Evolutionary conservation across 305 asterid genomes (phyloP).

Genomic region (Fraxinus nigra): DNA sequence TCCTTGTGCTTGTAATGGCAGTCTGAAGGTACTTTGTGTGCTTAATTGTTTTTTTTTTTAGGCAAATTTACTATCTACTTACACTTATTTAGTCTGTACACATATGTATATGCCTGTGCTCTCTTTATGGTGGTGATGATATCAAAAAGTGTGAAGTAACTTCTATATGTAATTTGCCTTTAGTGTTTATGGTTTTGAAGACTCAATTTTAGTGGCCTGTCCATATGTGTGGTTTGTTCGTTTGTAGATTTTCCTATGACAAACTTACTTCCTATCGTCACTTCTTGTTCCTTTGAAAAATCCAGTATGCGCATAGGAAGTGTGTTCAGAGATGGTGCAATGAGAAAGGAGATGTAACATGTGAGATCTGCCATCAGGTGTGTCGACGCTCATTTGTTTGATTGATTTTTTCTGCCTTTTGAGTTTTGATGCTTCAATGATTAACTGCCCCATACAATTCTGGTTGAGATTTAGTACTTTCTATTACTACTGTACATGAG

Average conservation of each 20-base stretch:
- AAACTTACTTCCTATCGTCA: not conserved
- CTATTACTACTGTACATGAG: not conserved
- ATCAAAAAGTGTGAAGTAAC: not conserved
- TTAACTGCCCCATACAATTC: not conserved
- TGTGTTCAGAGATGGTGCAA: conserved; percentile 8
- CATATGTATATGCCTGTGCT: not conserved
- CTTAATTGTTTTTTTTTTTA: not conserved
- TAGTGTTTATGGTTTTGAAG: not conserved
- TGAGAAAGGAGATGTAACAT: conserved; percentile 5
- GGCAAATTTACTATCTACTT: not conserved
- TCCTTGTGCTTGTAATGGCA: not conserved
- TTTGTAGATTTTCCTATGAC: not conserved
- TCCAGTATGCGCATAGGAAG: conserved; percentile 6
- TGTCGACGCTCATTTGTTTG: not conserved
- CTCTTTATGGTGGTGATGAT: not conserved
- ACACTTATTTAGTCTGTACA: not conserved
- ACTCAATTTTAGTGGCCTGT: not conserved
- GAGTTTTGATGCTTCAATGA: not conserved
- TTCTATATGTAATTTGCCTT: not conserved
- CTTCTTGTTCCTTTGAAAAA: not conserved
- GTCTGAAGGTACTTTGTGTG: not conserved
- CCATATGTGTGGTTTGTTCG: not conserved
- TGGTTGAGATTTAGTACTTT: not conserved
- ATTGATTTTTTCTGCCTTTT: not conserved
- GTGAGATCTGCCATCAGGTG: conserved; percentile 3